Conservation (phyloP, 257 asterid species). For the Petrea volubilis region DNA sequence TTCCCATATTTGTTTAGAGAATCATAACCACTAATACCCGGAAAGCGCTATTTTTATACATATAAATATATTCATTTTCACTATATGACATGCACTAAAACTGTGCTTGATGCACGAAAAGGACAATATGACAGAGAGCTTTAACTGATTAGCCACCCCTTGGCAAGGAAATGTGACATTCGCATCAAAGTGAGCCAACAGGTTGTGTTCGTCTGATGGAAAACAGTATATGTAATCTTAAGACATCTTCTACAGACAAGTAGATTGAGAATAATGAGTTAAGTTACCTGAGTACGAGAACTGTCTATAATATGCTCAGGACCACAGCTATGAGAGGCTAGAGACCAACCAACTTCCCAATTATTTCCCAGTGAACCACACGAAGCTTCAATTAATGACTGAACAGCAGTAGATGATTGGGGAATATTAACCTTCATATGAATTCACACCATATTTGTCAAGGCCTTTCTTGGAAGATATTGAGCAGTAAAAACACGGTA, state of each 20-base stretch:
- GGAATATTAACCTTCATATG: constrained; percentile 75
- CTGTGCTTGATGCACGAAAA: not conserved
- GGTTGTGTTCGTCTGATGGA: not conserved
- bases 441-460: constrained; percentile 24
- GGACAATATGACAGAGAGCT: no score
- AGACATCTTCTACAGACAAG: constrained; percentile 5
- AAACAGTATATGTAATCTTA: not conserved
- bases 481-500: not conserved
- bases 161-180: no score
- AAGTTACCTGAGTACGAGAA: constrained; percentile 53
- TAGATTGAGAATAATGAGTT: not conserved
- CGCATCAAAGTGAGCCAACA: no score
- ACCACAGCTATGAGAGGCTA: constrained; percentile 72
- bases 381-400: constrained; percentile 82
- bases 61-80: not conserved
- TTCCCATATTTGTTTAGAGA: no score
- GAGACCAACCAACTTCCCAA: constrained; percentile 99
- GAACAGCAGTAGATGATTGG: constrained; percentile 74
- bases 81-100: not conserved
- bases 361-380: constrained; percentile 76
- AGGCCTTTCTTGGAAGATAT: constrained; percentile 15
- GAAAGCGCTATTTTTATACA: not conserved
- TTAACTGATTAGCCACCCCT: no score
- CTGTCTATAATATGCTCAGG: constrained; percentile 50
- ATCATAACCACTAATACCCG: no score